phyloP scores from a whole-genome alignment of 257 asterid genomes.

The Nicotiana noctiflora region DNA sequence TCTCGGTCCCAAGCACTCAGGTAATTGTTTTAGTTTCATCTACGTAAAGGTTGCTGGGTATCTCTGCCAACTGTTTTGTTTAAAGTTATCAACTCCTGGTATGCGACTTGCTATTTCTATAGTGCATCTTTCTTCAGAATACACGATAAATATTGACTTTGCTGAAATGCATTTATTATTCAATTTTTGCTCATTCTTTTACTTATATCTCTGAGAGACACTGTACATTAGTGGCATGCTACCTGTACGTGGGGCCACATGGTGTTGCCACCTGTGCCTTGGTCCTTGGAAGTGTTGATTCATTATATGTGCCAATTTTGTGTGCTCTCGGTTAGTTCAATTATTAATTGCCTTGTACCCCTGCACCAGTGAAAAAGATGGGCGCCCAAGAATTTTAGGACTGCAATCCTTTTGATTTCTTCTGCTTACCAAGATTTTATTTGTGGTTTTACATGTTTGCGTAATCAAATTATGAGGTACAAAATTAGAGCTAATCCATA shows the following conservation, averaged over 20 bases:
- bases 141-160: neutral
- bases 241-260: neutral
- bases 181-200: neutral
- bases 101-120: neutral
- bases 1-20: constrained; percentile 99
- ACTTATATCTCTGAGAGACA: neutral
- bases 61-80: neutral
- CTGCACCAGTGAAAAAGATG: neutral
- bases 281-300: neutral
- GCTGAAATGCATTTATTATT: neutral
- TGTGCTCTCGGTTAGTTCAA: neutral
- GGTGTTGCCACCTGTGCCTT: neutral
- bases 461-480: neutral
- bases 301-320: neutral
- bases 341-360: neutral
- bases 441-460: neutral
- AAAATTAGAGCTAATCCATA: neutral
- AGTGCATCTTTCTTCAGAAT: neutral
- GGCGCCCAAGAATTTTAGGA: neutral
- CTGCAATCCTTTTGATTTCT: neutral
- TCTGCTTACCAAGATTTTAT: neutral
- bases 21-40: constrained; percentile 22
- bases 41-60: neutral
- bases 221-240: neutral
- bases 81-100: neutral